Evolutionary conservation across 208 protist species (phyloP).

Genomic region (Jaenimonas drosophilae): DNA sequence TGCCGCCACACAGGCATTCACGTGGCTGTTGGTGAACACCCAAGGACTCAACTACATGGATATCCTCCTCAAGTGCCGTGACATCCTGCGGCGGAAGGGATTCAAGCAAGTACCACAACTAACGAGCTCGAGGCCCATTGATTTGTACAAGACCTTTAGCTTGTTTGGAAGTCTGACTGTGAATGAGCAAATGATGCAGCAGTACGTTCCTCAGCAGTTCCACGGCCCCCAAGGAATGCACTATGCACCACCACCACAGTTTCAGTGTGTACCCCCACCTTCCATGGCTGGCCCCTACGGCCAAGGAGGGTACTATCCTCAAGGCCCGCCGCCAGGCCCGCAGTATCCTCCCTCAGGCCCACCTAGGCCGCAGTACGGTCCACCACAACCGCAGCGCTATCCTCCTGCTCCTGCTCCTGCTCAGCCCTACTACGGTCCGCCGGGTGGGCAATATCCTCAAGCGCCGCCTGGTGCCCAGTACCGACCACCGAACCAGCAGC

Average conservation of each 20-base stretch:
- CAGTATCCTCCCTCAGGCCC: too few species aligned
- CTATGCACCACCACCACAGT: constrained; percentile 8
- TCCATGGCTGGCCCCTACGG: not conserved
- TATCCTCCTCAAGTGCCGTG: constrained; percentile 70
- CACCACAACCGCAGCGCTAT: too few species aligned
- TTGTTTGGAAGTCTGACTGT: constrained; percentile 75
- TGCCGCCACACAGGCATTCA: constrained; percentile 76
- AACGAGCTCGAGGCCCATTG: constrained; percentile 83
- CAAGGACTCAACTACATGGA: constrained; percentile 60
- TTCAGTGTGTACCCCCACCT: constrained; percentile 5
- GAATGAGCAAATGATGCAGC: constrained; percentile 36
- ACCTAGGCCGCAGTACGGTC: too few species aligned
- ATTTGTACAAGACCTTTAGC: constrained; percentile 84
- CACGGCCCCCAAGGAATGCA: too few species aligned
- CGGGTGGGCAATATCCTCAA: not conserved
- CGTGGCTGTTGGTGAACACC: constrained; percentile 62
- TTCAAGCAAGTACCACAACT: constrained; percentile 85
- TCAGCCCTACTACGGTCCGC: too few species aligned
- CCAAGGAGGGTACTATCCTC: not conserved
- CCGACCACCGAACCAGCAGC: constrained; percentile 1
- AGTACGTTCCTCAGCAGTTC: constrained; percentile 57
- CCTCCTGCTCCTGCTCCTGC: too few species aligned
- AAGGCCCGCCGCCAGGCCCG: constrained; percentile 1
- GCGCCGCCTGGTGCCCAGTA: constrained; percentile 1
- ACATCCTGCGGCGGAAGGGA: constrained; percentile 54